Evolutionary conservation across 495 filamentous ascomycete genomes (phyloP).

Genomic region (Saxophila tyrrhenica): DNA sequence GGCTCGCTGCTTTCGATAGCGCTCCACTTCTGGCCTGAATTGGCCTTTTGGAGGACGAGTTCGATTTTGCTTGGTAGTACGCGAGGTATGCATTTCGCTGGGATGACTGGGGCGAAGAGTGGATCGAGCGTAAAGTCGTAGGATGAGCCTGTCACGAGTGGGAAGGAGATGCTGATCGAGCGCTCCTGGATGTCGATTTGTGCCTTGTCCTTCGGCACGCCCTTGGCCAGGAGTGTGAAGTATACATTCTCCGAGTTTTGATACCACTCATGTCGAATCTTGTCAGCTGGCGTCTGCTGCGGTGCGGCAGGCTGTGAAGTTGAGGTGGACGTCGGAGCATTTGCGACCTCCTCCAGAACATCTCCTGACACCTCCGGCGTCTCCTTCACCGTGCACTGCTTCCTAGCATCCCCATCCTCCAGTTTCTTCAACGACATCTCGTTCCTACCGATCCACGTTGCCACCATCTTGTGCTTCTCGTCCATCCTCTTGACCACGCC

Average conservation of each 20-base stretch:
- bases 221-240: slow-evolving; percentile 61
- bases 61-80: slow-evolving; percentile 79
- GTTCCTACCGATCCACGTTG: slow-evolving; percentile 53
- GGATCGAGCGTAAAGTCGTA: slow-evolving; percentile 62
- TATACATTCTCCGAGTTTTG: slow-evolving; percentile 55
- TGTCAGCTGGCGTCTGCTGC: slow-evolving; percentile 42
- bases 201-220: slow-evolving; percentile 52
- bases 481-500: slow-evolving; percentile 49
- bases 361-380: slow-evolving; percentile 41
- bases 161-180: slow-evolving; percentile 56
- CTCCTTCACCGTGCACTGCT: slow-evolving; percentile 47
- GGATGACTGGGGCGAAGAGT: slow-evolving; percentile 55
- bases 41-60: slow-evolving; percentile 58
- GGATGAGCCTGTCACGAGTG: slow-evolving; percentile 42
- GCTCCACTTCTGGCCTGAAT: slow-evolving; percentile 62
- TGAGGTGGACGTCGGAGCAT: background rate
- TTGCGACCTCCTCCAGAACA: background rate
- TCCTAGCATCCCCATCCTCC: slow-evolving; percentile 44
- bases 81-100: slow-evolving; percentile 44
- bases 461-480: slow-evolving; percentile 49
- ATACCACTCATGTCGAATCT: slow-evolving; percentile 73
- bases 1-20: slow-evolving; percentile 42
- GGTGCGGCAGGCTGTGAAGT: slow-evolving; percentile 17
- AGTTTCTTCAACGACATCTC: slow-evolving; percentile 38
- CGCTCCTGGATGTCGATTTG: slow-evolving; percentile 44